phyloP scores from a whole-genome alignment of 257 asterid species.

The Ocimum tenuiflorum region DNA sequence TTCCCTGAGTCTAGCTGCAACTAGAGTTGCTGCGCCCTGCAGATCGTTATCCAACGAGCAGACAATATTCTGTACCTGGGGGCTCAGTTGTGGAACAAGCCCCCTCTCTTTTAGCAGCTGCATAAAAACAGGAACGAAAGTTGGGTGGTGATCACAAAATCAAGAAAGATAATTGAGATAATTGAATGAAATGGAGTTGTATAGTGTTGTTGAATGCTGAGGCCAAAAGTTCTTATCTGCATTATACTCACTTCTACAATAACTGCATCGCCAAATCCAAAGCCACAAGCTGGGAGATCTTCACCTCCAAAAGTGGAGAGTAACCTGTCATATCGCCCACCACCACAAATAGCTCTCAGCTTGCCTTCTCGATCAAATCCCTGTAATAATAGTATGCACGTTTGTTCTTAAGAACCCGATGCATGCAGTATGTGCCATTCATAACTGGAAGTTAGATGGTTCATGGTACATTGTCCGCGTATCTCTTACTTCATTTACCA shows the following conservation, averaged over 20 bases:
- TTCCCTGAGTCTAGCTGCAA: conserved; percentile 74
- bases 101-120: conserved; percentile 90
- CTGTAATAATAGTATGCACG: conserved; percentile 25
- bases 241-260: conserved; percentile 68
- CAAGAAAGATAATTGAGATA: conserved; percentile 16
- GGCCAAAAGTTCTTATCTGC: neutral
- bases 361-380: conserved; percentile 94
- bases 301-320: conserved; percentile 92
- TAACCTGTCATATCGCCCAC: conserved; percentile 82
- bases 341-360: conserved; percentile 95
- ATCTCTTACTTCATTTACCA: neutral
- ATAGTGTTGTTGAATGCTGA: neutral
- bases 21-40: conserved; percentile 63
- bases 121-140: conserved; percentile 1
- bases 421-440: neutral
- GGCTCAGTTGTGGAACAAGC: conserved; percentile 67
- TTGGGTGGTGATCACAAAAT: conserved; percentile 6
- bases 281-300: conserved; percentile 94
- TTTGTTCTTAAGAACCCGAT: neutral
- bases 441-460: neutral
- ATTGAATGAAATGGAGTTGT: neutral
- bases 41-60: conserved; percentile 80
- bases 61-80: conserved; percentile 62
- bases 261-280: conserved; percentile 98
- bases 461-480: neutral